Base-by-base conservation (phyloP, 192 early-diverging fungal species). In the Diversispora eburnea region DNA sequence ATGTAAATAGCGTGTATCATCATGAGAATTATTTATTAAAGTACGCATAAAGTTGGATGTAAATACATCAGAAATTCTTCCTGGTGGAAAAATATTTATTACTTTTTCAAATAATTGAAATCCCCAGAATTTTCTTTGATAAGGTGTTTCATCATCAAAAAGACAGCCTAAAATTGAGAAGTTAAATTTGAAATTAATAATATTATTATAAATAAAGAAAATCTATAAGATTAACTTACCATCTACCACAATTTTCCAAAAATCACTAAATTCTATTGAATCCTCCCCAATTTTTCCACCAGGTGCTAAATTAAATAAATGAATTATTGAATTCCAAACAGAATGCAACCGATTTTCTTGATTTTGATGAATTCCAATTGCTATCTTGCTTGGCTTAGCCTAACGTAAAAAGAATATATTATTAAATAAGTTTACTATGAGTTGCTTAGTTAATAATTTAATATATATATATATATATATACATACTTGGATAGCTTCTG, bases 81-180 rank as follows among this genome's bases (percentile, higher is more conserved):
- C 83, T 33, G 80, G 60, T 0, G 84, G 68, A 13, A 91, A 72
- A 20, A 74, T 78, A 3, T 84, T 84, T 43, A 94, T 80, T n/a
- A 87, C 78, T 70, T 82, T 86, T 67, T 91, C 87, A 56, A 97
- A 88, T 22, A 96, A 76, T 66, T 93, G 88, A 82, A 96, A 93
- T 57, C 93, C 95, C 87, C 95, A 90, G 82, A 86, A 94, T 78
- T 92, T 94, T 74, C 92, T 89, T 77, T 94, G 92, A 80, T 96
- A 90, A 62, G 88, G 87, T 13, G 88, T 73, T 7, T 88, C 84
- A 0, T 88, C 81, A 49, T 84, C 86, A 73, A 97, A 96, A 59
- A 97, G 81, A 5, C 86, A 83, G 43, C 90, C 88, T 87, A 78
- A 77, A 33, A 48, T 72, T 13, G 22, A 80, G 55, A n/a, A 33